Evolutionary conservation across 495 filamentous ascomycete species (phyloP).

Genomic region (Penicillium canescens): DNA sequence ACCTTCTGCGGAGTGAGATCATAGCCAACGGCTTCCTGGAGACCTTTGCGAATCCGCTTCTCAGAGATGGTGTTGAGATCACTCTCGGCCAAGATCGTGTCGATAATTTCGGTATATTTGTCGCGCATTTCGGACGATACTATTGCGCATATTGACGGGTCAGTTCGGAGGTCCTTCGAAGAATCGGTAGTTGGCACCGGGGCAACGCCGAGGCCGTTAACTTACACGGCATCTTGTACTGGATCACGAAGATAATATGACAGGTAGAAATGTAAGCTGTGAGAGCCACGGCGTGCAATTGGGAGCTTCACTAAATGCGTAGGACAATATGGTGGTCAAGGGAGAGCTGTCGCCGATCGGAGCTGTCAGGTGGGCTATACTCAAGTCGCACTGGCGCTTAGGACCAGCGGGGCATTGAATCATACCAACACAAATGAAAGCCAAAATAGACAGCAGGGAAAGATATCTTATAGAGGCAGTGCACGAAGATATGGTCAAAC

Average conservation of each 20-base stretch:
- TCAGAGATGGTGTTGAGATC: constrained; percentile 90
- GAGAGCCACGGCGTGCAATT: constrained; percentile 1
- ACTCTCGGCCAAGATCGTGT: constrained; percentile 78
- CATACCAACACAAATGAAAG: constrained; percentile 5
- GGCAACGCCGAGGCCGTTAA: constrained; percentile 21
- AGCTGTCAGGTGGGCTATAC: constrained; percentile 25
- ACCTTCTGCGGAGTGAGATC: constrained; percentile 90
- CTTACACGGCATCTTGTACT: constrained; percentile 44
- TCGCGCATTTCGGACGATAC: constrained; percentile 67
- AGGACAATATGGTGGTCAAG: constrained; percentile 1
- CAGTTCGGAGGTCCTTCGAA: neutral
- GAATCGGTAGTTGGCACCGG: constrained; percentile 19
- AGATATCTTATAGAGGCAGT: neutral
- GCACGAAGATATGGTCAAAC: neutral
- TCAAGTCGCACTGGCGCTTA: constrained; percentile 48
- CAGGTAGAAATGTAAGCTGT: neutral
- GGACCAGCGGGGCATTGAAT: constrained; percentile 38
- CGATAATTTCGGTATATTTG: constrained; percentile 82
- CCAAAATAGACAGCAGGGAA: constrained; percentile 3
- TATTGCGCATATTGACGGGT: constrained; percentile 33
- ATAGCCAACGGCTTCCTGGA: constrained; percentile 73
- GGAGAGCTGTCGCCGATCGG: constrained; percentile 2
- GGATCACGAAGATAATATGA: constrained; percentile 2
- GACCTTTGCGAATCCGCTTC: constrained; percentile 85
- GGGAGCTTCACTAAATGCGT: neutral